phyloP scores from a whole-genome alignment of 495 filamentous ascomycete species.

The Penicillium flavigenum region DNA sequence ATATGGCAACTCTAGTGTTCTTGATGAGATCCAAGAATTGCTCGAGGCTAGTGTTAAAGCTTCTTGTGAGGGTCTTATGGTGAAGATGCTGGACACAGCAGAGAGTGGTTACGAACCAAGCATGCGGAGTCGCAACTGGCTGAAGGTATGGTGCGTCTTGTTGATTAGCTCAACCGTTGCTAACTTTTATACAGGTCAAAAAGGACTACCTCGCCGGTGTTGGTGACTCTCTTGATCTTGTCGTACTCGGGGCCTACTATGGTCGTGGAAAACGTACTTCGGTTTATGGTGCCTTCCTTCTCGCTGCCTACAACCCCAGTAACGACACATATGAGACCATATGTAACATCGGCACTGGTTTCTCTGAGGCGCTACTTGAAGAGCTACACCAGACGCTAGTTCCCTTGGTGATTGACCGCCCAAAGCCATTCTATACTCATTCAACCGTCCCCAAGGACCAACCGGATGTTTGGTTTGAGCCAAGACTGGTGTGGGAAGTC shows the following conservation, averaged over 20 bases:
- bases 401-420: conserved; percentile 73
- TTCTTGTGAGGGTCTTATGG: conserved; percentile 96
- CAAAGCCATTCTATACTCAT: conserved; percentile 94
- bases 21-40: conserved; percentile 89
- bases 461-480: conserved; percentile 98
- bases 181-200: conserved; percentile 62
- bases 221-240: conserved; percentile 94
- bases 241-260: conserved; percentile 91
- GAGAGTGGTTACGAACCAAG: conserved; percentile 94
- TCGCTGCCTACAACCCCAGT: conserved; percentile 85
- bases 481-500: conserved; percentile 92
- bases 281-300: conserved; percentile 90
- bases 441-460: conserved; percentile 81
- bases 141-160: conserved; percentile 64
- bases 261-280: conserved; percentile 94
- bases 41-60: conserved; percentile 93
- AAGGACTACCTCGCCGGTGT: conserved; percentile 94
- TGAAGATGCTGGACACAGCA: conserved; percentile 93
- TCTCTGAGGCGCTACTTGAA: conserved; percentile 83
- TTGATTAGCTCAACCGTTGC: neutral
- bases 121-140: conserved; percentile 94
- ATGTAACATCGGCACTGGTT: conserved; percentile 98
- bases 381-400: conserved; percentile 73
- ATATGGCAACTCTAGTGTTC: conserved; percentile 77
- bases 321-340: conserved; percentile 85